Conservation (phyloP, 345 rosid species). For the Eutrema japonicum region DNA sequence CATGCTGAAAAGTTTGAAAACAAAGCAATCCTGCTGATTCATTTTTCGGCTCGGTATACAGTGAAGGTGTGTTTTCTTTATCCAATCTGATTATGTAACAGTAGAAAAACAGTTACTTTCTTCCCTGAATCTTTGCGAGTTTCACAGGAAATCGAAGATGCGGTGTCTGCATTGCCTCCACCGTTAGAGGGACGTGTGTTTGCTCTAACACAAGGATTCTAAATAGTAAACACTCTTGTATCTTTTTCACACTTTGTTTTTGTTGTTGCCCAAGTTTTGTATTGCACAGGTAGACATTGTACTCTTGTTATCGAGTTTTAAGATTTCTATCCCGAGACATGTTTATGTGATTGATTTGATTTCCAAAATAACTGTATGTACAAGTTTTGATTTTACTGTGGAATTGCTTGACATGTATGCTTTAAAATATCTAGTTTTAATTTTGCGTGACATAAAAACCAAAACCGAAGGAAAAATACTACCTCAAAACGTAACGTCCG, state of each 20-base stretch:
- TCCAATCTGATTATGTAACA: not conserved
- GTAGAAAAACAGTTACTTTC: not conserved
- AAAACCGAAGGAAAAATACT: too few relatives aligned
- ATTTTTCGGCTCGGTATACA: slow-evolving; percentile 88
- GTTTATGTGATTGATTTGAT: not conserved
- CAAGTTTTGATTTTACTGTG: not conserved
- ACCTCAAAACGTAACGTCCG: too few relatives aligned
- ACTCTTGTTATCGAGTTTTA: not conserved
- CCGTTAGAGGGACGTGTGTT: slow-evolving; percentile 75
- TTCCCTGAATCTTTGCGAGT: not conserved
- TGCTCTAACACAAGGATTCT: slow-evolving; percentile 84
- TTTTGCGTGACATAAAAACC: not conserved
- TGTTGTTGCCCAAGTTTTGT: slow-evolving; percentile 13
- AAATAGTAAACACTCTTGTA: slow-evolving; percentile 28
- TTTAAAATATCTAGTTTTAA: not conserved
- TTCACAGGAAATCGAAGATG: slow-evolving; percentile 73
- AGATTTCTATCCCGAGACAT: not conserved
- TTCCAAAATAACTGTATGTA: not conserved
- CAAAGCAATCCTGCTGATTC: slow-evolving; percentile 85
- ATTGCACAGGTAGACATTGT: slow-evolving; percentile 8
- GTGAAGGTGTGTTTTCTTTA: slow-evolving; percentile 57
- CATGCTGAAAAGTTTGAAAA: slow-evolving; percentile 74
- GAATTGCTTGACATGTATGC: not conserved
- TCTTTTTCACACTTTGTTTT: slow-evolving; percentile 4
- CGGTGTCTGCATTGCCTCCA: slow-evolving; percentile 61